These are phyloP conservation scores for Chaetothyriales sp. DNA, from an alignment of 2,329 filamentous ascomycete species.

Conservation along the genomic window DNA sequence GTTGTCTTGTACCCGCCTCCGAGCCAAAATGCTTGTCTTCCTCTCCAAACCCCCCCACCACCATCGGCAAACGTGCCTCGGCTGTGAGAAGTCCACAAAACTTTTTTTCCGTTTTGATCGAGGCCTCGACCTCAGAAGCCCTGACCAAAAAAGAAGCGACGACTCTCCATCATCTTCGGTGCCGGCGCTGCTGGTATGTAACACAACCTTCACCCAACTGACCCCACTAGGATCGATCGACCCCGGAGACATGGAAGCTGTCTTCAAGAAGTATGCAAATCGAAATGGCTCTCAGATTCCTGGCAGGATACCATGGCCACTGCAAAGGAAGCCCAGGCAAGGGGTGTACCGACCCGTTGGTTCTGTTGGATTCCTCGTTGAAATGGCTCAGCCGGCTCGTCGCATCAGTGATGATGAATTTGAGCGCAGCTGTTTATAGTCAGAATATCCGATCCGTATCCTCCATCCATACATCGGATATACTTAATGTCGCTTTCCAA, in stretches of 20 bases:
- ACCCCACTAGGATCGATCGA: constrained; percentile 13
- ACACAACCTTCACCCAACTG: constrained; percentile 17
- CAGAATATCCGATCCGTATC: neutral
- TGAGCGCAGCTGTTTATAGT: neutral
- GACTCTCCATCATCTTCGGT: constrained; percentile 14
- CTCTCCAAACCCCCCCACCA: neutral
- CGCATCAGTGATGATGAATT: neutral
- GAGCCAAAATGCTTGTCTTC: neutral
- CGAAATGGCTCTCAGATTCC: constrained; percentile 22
- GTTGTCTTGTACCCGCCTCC: neutral
- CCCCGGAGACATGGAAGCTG: constrained; percentile 10
- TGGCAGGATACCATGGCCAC: neutral
- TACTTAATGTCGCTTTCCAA: neutral
- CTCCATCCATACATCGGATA: neutral
- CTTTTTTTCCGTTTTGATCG: too few relatives aligned
- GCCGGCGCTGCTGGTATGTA: constrained; percentile 16
- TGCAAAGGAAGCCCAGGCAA: neutral
- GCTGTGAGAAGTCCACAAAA: neutral
- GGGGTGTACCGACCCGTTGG: neutral
- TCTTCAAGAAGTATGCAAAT: constrained; percentile 15
- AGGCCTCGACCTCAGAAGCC: constrained; percentile 4
- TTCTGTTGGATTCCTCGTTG: neutral
- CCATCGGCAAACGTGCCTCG: neutral
- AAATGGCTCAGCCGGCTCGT: neutral
- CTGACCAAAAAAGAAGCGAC: constrained; percentile 15